Evolutionary conservation across 306 rosid genomes (phyloP), one percentile per base, ranked within the genome.

Genomic region (Vicia sativa): DNA sequence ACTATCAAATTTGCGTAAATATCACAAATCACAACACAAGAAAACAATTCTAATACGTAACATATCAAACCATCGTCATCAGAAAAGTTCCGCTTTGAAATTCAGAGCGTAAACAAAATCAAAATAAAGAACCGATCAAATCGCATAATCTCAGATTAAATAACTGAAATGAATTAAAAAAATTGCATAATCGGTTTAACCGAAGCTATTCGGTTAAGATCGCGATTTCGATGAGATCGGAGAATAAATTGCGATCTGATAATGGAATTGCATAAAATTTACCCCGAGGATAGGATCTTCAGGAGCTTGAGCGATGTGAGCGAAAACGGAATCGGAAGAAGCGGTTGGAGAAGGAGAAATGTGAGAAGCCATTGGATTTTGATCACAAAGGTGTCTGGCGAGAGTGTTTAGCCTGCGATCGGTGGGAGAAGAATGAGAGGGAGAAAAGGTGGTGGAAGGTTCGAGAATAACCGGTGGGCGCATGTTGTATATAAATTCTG

Each of bases 211-310:
- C 1, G 9, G 39, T 57, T 14, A 58, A 7, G 67, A 70, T 16
- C 16, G 3, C 26, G 76, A n/a, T n/a, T n/a, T n/a, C n/a, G n/a
- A n/a, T n/a, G n/a, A n/a, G n/a, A n/a, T n/a, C n/a, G n/a, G n/a
- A n/a, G n/a, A n/a, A n/a, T n/a, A n/a, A n/a, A n/a, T n/a, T n/a
- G n/a, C n/a, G n/a, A n/a, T n/a, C n/a, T n/a, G n/a, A n/a, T n/a
- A n/a, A n/a, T n/a, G n/a, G n/a, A n/a, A n/a, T n/a, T n/a, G n/a
- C n/a, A n/a, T n/a, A n/a, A n/a, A n/a, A n/a, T n/a, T n/a, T 87
- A 95, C 97, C 75, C 99, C 97, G 56, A 95, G 97, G 56, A 95
- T 95, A 59, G 97, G 91, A 90, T 95, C 99, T 84, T 95, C 99
- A 5, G 99, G 96, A 68, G 88, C 99, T 11, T 81, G 99, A 43